Conservation (phyloP, 2,329 filamentous ascomycete species). For the Colletotrichum destructivum region DNA sequence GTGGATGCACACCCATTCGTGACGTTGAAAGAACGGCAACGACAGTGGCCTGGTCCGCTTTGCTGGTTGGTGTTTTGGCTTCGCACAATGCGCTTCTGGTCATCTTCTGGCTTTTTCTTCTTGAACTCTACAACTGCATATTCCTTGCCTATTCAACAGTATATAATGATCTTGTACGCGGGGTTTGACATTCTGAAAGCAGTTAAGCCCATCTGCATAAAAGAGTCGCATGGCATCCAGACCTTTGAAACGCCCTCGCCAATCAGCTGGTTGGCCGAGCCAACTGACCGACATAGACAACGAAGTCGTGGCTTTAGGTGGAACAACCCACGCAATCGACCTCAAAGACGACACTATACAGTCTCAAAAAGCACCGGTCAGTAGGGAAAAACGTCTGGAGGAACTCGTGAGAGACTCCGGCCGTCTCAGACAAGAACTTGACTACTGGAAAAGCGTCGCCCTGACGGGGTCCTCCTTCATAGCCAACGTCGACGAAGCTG, state of each 20-base stretch:
- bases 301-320: constrained; percentile 6
- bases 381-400: constrained; percentile 63
- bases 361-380: constrained; percentile 12
- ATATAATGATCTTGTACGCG: not conserved
- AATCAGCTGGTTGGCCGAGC: not conserved
- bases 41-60: not conserved
- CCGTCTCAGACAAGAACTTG: constrained; percentile 14
- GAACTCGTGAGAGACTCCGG: constrained; percentile 17
- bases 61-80: not conserved
- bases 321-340: constrained; percentile 11
- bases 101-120: not conserved
- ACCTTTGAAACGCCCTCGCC: constrained; percentile 14
- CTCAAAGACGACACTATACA: constrained; percentile 11
- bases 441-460: not conserved
- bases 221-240: not conserved
- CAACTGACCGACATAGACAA: constrained; percentile 9
- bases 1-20: not conserved
- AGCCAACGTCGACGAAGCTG: too few relatives aligned
- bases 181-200: too few relatives aligned
- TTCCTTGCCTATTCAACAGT: not conserved
- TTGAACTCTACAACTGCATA: not conserved
- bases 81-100: not conserved
- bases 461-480: too few relatives aligned
- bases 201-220: not conserved
- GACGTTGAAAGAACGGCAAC: not conserved